Base-by-base conservation (phyloP, 257 asterid species). In the Nicotiana obtusifolia region DNA sequence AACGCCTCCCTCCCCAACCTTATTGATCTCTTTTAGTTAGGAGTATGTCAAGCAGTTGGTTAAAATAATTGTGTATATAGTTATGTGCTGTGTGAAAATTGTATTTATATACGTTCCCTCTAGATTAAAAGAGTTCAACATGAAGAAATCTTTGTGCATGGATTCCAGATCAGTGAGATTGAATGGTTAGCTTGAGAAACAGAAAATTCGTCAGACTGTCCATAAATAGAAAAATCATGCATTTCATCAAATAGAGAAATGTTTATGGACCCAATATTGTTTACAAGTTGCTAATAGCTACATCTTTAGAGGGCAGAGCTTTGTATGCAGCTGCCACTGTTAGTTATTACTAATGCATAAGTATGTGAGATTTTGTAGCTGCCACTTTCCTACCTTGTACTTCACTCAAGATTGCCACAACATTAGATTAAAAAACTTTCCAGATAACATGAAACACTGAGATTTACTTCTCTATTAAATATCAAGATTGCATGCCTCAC, bases 11-110 rank as follows among this genome's bases (percentile, higher is more conserved):
- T 49, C 6, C 9, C 24, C 49, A 49, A 49, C 44, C 79, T 73
- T 22, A 59, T 73, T 69, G 77, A 22, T 73, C 49, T 73, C 79
- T 24, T 47, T 24, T 75, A 75, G 44, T 15, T 71, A 49, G 62
- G 80, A 49, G 80, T 47, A 49, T 47, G 80, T 75, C 10, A 26
- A 75, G 80, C 44, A 75, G 52, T 26, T 75, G 44, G 80, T 26
- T 26, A 49, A 24, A 49, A 49, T 73, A 73, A 44, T 47, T 75
- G 62, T 75, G 1, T 75, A 22, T 14, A 73, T 47, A 47, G 61
- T 57, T 19, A n/a, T 73, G 16, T 75, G 26, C 41, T 8, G 24
- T 7, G 41, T 5, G 80, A 49, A 14, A 71, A 73, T 14, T 73
- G n/a, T 49, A 75, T 49, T 47, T 75, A 75, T 35, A 22, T 49